Evolutionary conservation across 169 alveolate species (phyloP), one percentile per base, ranked within the genome.

Genomic region (Plasmodium sp.): DNA sequence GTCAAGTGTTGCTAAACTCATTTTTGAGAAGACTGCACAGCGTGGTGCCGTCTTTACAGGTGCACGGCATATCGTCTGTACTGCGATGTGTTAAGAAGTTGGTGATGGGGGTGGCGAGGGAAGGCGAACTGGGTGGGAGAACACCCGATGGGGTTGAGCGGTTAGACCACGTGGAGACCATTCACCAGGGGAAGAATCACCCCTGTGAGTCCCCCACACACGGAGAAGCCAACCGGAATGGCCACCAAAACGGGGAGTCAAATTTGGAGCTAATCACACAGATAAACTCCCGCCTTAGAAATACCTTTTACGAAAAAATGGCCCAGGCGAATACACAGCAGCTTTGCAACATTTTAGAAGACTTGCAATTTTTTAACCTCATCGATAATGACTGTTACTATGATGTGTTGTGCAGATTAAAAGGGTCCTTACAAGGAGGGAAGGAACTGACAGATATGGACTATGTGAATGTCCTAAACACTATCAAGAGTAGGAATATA

Each of bases 341-440:
- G 36, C 56, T 90, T 1, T 90, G 94, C 36, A 90, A 90, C 83
- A 80, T 90, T 18, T 62, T 90, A 18, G 91, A 90, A 51, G 94
- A 90, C 45, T 41, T 90, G 36, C 84, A 90, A 90, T 90, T 12
- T 79, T 90, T 90, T 51, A 16, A 90, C 18, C 73, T 90, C 81
- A 80, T 80, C 72, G 94, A 90, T 80, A 81, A 90, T 80, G 74
- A 90, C 73, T 80, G 71, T 41, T 90, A 90, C 48, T 90, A 90
- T 90, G 94, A 80, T 39, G 82, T 90, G 27, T 79, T 90, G 36
- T 45, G 80, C 74, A 39, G 72, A 34, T 80, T 90, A 34, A 90
- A 80, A 22, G 33, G 14, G 2, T 31, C 54, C 9, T 12, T 51
- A 39, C 41, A 33, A 22, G 27, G 82, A 41, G 34, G 34, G 51